Percentiles rank a stretch among this genome's conserved stretches.
Conservation (phyloP, 306 rosid species). For the Cucurbita argyrosperma region DNA sequence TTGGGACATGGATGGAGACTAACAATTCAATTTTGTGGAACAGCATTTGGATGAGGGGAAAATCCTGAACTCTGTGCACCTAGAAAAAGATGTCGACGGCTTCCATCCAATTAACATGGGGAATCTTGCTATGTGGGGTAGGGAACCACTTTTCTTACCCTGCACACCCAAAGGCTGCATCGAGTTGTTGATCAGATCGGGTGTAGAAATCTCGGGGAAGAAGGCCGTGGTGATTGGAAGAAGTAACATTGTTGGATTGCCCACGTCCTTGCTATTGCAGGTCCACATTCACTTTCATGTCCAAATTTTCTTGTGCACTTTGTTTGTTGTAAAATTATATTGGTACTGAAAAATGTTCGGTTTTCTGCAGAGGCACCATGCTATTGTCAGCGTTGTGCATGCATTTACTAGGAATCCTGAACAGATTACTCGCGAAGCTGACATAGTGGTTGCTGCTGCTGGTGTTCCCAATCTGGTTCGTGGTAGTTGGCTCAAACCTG, state of each 20-base stretch:
- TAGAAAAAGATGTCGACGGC: conserved; percentile 89
- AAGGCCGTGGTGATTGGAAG: conserved; percentile 80
- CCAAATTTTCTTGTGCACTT: not conserved
- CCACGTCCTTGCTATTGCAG: conserved; percentile 75
- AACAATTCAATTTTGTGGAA: conserved; percentile 26
- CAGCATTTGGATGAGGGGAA: conserved; percentile 77
- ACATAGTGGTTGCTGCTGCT: conserved; percentile 72
- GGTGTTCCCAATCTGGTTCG: conserved; percentile 88
- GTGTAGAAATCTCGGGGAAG: conserved; percentile 64
- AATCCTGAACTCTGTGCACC: conserved; percentile 35
- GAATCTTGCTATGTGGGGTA: conserved; percentile 71
- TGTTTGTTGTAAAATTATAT: not conserved
- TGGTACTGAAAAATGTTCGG: not conserved
- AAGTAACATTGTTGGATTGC: conserved; percentile 85
- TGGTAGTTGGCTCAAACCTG: conserved; percentile 79
- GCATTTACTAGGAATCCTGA: conserved; percentile 63
- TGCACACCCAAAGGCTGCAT: conserved; percentile 90
- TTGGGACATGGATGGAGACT: conserved; percentile 20
- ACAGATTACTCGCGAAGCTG: conserved; percentile 58
- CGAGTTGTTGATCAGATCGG: conserved; percentile 74
- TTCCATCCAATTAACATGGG: conserved; percentile 80
- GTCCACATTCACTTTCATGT: conserved; percentile 13
- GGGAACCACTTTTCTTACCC: conserved; percentile 78
- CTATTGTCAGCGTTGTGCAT: conserved; percentile 69
- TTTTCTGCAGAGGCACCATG: conserved; percentile 67